A percentile compares a stretch with the other conserved stretches of the same genome.
Conservation (phyloP, 495 filamentous ascomycete genomes). For the Amphirosellinia nigrospora region DNA sequence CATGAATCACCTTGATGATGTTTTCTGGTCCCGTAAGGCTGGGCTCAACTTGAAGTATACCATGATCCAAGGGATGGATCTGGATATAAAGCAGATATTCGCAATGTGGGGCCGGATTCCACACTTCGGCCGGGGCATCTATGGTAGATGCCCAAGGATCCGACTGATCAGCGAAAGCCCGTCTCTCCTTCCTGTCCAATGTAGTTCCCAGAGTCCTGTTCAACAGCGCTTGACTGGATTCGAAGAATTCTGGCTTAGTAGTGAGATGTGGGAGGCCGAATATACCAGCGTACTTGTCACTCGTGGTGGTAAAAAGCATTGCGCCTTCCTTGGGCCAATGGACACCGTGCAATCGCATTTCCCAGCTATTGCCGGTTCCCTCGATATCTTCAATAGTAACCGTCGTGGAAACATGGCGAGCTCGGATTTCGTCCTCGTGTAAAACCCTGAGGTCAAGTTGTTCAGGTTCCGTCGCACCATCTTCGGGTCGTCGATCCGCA, state of each 20-base stretch:
- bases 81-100: conserved; percentile 90
- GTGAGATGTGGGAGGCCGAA: conserved; percentile 87
- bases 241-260: conserved; percentile 68
- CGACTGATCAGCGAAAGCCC: conserved; percentile 50
- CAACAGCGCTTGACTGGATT: conserved; percentile 68
- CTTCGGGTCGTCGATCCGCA: conserved; percentile 58
- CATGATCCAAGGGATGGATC: conserved; percentile 66
- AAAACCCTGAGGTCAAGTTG: conserved; percentile 34
- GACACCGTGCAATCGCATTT: conserved; percentile 77
- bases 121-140: conserved; percentile 60
- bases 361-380: conserved; percentile 71
- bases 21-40: conserved; percentile 38
- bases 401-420: conserved; percentile 67
- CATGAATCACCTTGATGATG: conserved; percentile 57
- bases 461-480: conserved; percentile 34
- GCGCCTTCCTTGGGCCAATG: conserved; percentile 80
- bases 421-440: conserved; percentile 37
- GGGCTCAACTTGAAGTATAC: conserved; percentile 43
- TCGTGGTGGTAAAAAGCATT: conserved; percentile 83
- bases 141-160: conserved; percentile 67
- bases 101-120: conserved; percentile 73
- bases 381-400: conserved; percentile 73
- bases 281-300: conserved; percentile 88
- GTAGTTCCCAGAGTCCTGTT: conserved; percentile 71
- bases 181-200: conserved; percentile 65